Evolutionary conservation across 2,329 filamentous ascomycete genomes (phyloP), one percentile per base, ranked within the genome.

Genomic region (Cadophora luteo-olivacea): DNA sequence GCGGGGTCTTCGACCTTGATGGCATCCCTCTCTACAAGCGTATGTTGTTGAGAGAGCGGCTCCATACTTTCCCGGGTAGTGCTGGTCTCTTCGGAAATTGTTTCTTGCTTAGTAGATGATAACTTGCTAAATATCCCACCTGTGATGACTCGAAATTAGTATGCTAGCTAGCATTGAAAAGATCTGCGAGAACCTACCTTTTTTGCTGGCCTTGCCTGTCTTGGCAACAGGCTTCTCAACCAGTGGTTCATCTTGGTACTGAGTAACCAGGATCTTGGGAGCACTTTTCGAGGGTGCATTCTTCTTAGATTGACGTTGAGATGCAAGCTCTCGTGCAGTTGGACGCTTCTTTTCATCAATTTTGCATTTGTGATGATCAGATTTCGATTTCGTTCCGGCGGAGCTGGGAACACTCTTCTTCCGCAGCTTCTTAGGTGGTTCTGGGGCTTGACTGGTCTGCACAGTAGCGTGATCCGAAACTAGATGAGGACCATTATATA

Each of bases 401-500:
- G 24, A 19, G 25, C n/a, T 3, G 6, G 38, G 24, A 6, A 19
- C 16, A 14, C 8, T 49, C n/a, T 33, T 61, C 33, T 68, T 64
- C 33, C 51, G 66, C 22, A 68, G 32, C 41, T 68, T 60, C 2
- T 45, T 64, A 19, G 62, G 51, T 16, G n/a, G 41, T n/a, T 60
- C 32, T 12, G n/a, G 19, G 22, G 32, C 14, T 24, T 33, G 16
- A 4, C 9, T 52, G 48, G 5, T n/a, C n/a, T 45, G 16, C 29
- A 12, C 61, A 22, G 33, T 19, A 24, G 9, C 24, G 16, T 41
- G 22, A 29, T 48, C 61, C 2, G 60, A 60, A n/a, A 55, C 65
- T 38, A 24, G 48, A 52, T 60, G 55, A 49, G 64, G 63, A 32
- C 61, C 63, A 45, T 64, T 22, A 55, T 76, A 76, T 70, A 55